These are phyloP conservation scores for Macadamia integrifolia DNA, from an alignment of 164 flowering plant genomes.

Conservation along the genomic window DNA sequence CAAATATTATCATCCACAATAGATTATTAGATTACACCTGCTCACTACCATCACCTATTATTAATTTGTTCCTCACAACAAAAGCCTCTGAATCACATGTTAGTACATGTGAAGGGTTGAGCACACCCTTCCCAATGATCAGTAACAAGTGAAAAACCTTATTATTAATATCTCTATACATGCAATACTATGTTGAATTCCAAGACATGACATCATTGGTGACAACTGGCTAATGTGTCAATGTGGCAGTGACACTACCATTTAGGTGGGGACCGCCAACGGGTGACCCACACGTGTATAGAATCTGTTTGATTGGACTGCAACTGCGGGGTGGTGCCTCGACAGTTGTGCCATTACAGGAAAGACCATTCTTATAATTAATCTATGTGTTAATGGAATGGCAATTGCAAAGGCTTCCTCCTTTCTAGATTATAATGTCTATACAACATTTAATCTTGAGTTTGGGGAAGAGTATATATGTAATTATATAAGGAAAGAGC, in stretches of 20 bases:
- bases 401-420: background rate
- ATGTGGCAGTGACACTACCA: background rate
- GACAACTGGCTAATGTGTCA: no score
- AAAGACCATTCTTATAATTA: background rate
- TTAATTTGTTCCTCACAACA: background rate
- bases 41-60: background rate
- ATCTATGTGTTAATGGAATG: background rate
- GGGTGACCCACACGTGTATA: background rate
- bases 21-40: no score
- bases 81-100: background rate
- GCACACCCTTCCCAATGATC: background rate
- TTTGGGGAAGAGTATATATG: background rate
- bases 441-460: background rate
- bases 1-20: no score
- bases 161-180: background rate
- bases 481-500: background rate
- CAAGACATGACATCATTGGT: background rate
- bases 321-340: background rate
- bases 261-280: constrained; percentile 7
- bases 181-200: background rate
- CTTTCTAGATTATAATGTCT: background rate
- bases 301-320: background rate
- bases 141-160: background rate
- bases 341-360: background rate
- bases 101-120: no score